Evolutionary conservation across 1,284 basidiomycete genomes (phyloP).

Genomic region (Trichosporon asahii): DNA sequence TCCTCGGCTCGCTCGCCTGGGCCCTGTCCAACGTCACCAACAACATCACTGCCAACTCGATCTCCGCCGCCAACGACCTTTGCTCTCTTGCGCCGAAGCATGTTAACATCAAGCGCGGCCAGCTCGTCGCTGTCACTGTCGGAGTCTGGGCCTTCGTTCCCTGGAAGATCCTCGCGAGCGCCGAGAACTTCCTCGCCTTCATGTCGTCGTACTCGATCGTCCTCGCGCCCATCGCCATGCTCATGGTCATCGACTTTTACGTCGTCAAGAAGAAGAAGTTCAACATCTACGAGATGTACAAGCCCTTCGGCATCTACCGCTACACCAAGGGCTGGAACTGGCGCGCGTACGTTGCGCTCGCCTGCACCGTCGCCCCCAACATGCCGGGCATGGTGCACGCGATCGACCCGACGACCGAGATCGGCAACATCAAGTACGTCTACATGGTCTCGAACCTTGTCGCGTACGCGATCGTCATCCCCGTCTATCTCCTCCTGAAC

Average conservation of each 20-base stretch:
- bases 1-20: conserved; percentile 69
- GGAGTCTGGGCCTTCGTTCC: conserved; percentile 60
- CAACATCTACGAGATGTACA: conserved; percentile 43
- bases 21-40: conserved; percentile 66
- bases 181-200: conserved; percentile 36
- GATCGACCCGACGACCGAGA: conserved; percentile 55
- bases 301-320: conserved; percentile 39
- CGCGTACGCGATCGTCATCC: conserved; percentile 54
- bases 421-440: conserved; percentile 58
- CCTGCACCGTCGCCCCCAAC: conserved; percentile 73
- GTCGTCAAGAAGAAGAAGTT: conserved; percentile 33
- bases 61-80: conserved; percentile 75
- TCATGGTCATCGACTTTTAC: conserved; percentile 43
- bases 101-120: conserved; percentile 71
- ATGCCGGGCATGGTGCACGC: conserved; percentile 58
- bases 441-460: conserved; percentile 51
- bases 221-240: conserved; percentile 40
- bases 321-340: conserved; percentile 62
- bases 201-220: conserved; percentile 47
- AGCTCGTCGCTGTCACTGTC: conserved; percentile 66
- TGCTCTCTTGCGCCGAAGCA: conserved; percentile 58
- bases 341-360: conserved; percentile 54
- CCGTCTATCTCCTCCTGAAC: conserved; percentile 64
- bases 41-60: conserved; percentile 64
- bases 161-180: conserved; percentile 43